Base-by-base conservation (phyloP, 1,139 yeast genomes). In the Blastobotrys serpentis region DNA sequence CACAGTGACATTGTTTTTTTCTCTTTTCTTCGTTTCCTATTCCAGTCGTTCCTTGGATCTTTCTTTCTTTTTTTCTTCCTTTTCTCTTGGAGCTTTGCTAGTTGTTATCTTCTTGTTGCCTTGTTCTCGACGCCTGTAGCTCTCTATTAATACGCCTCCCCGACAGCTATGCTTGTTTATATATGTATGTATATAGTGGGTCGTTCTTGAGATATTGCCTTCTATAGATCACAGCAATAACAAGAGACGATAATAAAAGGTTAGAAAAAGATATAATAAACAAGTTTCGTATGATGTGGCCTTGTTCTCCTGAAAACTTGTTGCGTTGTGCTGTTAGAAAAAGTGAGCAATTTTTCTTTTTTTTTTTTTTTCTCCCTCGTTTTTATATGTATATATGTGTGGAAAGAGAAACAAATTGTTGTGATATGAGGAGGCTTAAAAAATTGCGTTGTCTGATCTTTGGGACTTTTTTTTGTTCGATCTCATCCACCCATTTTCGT, bases 371-470 rank as follows among this genome's bases (percentile, higher is more conserved):
- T 14, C 32, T 11, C n/a, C 13, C n/a, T 29, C 7, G 7, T 29
- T 11, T 29, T 4, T 29, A 29, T 7, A n/a, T n/a, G n/a, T n/a
- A n/a, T n/a, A n/a, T n/a, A n/a, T 29, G 13, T 29, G 32, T 29
- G 32, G 7, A 11, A 29, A 29, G 13, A 14, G n/a, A 14, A 29
- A 29, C 7, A 11, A 29, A 29, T 10, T 29, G 7, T 29, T 11
- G 7, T 29, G 32, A 29, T 29, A 29, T 29, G 13, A 29, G 32
- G 32, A 29, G 32, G 32, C 32, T 29, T 29, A 29, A 29, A n/a
- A 29, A 29, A 29, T 29, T 29, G 32, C 32, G 32, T 29, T 29
- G 32, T 29, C 32, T 29, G 32, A 29, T 29, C 32, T 29, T n/a
- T 29, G 32, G 32, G 32, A 29, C 32, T 29, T 29, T 29, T 29